These are phyloP conservation scores for Obba rivulosa DNA, from an alignment of 768 basidiomycete species.

Conservation along the genomic window DNA sequence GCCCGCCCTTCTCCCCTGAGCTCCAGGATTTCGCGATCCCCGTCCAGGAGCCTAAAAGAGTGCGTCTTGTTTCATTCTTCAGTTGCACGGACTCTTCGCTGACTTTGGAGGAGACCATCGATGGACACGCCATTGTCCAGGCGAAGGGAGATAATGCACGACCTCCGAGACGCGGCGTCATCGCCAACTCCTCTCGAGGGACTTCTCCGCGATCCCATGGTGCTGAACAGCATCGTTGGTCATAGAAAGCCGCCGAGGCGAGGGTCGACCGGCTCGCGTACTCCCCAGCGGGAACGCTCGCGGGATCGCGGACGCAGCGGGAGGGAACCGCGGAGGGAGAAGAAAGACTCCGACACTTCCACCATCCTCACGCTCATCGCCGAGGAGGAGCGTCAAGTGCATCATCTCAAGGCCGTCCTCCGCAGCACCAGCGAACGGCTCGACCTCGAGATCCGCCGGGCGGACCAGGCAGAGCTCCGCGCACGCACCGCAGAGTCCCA, in stretches of 20 bases:
- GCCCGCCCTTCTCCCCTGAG: no score
- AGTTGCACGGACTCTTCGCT: no score
- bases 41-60: no score
- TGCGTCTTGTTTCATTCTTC: no score
- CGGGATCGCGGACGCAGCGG: conserved; percentile 5
- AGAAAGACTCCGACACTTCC: conserved; percentile 17
- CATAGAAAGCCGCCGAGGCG: conserved; percentile 27
- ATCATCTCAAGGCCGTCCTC: conserved; percentile 48
- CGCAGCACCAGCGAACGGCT: conserved; percentile 47
- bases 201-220: conserved; percentile 40
- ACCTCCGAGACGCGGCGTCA: conserved; percentile 36
- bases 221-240: conserved; percentile 32
- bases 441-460: conserved; percentile 50
- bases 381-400: conserved; percentile 54
- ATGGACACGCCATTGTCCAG: not conserved
- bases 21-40: no score
- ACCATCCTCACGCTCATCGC: conserved; percentile 34
- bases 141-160: conserved; percentile 11
- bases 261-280: conserved; percentile 32
- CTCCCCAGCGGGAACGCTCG: conserved; percentile 1
- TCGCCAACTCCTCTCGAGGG: conserved; percentile 40
- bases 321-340: conserved; percentile 2
- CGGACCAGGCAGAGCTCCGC: conserved; percentile 44
- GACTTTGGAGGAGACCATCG: not conserved
- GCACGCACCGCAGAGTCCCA: conserved; percentile 48